Base-by-base conservation (phyloP, 371 early-diverging fungal species). In the Coemansia sp. region DNA sequence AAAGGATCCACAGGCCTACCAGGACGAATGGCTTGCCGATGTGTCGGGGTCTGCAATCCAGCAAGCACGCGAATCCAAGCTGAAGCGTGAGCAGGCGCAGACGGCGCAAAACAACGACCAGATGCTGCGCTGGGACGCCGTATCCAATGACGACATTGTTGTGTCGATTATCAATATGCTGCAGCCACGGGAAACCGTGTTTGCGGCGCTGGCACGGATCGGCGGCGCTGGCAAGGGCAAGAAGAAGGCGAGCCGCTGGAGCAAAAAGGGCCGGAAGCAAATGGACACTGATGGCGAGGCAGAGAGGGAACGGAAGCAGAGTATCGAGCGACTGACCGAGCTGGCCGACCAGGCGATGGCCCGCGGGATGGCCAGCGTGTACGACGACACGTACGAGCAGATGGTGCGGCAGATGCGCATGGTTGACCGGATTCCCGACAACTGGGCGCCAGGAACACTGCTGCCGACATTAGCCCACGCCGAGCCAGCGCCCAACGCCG, bases 1-100 rank as follows among this genome's bases (percentile, higher is more conserved):
- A 59, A 81, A 83, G 32, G 96, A 95, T 65, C 91, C 91, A 9
- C 85, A 91, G 38, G 86, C 84, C 5, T 85, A 90, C 68, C 94
- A 95, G 58, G 96, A 95, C 70, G 82, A 80, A 57, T 95, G 96
- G 96, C 84, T 95, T 20, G 50, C 55, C n/a, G 93, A 88, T 7
- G 78, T 94, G 10, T 84, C 90, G 0, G 81, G 83, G 31, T 81
- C 80, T 31, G 89, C 94, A n/a, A 94, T 95, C 53, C 77, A 82
- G 48, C 73, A 79, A 32, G 94, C 94, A 4, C 83, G 82, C 47
- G 81, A 77, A 20, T 94, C 94, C 36, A 58, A 76, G n/a, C 85
- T 85, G 55, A 82, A 80, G 36, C 80, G 83, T 48, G 82, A 83
- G 78, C 42, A 32, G 5, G 16, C 81, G 36, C 75, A 81, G 14